phyloP scores from a whole-genome alignment of 192 early-diverging fungal species.

The Linnemannia zychae region DNA sequence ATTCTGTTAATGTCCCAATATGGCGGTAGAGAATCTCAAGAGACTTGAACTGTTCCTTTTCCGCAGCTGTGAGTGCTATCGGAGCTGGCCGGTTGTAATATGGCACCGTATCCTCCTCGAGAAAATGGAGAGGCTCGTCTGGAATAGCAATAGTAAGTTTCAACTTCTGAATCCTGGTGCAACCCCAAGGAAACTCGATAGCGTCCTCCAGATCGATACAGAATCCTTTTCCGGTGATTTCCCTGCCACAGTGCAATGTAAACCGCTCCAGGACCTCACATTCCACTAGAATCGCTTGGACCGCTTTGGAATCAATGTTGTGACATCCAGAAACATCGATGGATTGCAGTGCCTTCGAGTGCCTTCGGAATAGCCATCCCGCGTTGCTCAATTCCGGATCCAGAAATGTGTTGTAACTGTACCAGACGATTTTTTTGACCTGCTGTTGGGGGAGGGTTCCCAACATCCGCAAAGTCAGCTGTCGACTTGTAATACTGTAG shows the following conservation, averaged over 20 bases:
- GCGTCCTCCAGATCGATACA: too few species aligned
- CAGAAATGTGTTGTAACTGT: too few species aligned
- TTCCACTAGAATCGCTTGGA: not conserved
- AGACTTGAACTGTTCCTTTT: not conserved
- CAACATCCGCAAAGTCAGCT: not conserved
- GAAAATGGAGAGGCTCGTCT: not conserved
- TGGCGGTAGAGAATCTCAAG: not conserved
- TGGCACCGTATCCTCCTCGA: not conserved
- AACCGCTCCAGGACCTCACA: not conserved
- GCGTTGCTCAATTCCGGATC: too few species aligned
- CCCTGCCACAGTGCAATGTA: too few species aligned
- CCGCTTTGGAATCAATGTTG: not conserved
- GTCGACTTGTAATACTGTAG: not conserved
- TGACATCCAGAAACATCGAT: not conserved
- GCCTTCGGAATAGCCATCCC: not conserved
- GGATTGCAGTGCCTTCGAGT: not conserved
- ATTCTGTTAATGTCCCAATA: not conserved
- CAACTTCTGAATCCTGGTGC: too few species aligned
- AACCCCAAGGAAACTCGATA: too few species aligned
- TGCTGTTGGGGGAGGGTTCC: not conserved
- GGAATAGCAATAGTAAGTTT: not conserved
- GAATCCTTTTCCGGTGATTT: too few species aligned
- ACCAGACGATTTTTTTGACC: not conserved
- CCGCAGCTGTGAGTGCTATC: not conserved
- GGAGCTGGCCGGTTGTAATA: not conserved